phyloP scores from a whole-genome alignment of 2,329 filamentous ascomycete species.

The Apiospora marii region DNA sequence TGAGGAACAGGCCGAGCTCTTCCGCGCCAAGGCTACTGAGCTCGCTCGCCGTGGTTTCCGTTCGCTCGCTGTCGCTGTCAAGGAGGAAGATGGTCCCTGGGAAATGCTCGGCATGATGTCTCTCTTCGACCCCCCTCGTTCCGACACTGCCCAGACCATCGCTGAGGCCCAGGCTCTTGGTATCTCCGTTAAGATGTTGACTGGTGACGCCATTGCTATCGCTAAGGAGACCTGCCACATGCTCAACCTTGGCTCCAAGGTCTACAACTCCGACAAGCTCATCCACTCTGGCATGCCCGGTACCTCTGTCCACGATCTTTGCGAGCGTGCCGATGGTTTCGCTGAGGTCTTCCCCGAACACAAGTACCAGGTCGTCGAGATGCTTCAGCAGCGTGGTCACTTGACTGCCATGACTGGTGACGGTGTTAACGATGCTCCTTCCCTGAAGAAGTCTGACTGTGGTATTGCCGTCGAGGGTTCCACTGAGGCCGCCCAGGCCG shows the following conservation, averaged over 20 bases:
- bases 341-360: conserved; percentile 78
- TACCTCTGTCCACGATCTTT: conserved; percentile 74
- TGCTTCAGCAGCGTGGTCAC: conserved; percentile 76
- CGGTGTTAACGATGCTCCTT: conserved; percentile 74
- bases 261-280: conserved; percentile 77
- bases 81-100: conserved; percentile 76
- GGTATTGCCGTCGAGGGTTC: conserved; percentile 75
- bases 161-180: conserved; percentile 76
- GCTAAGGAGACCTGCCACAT: conserved; percentile 81
- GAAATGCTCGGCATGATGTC: conserved; percentile 77
- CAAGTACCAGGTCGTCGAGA: conserved; percentile 79
- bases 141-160: conserved; percentile 77
- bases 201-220: conserved; percentile 78
- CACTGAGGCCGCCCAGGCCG: conserved; percentile 71
- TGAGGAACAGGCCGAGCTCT: conserved; percentile 68
- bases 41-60: conserved; percentile 80
- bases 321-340: conserved; percentile 77
- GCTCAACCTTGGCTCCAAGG: conserved; percentile 76
- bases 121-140: conserved; percentile 78
- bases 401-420: conserved; percentile 79
- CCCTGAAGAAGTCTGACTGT: conserved; percentile 73
- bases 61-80: conserved; percentile 76
- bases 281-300: conserved; percentile 75
- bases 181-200: conserved; percentile 79
- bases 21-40: conserved; percentile 74